Conservation (phyloP, 1,284 basidiomycete genomes). For the Psilocybe mexicana region DNA sequence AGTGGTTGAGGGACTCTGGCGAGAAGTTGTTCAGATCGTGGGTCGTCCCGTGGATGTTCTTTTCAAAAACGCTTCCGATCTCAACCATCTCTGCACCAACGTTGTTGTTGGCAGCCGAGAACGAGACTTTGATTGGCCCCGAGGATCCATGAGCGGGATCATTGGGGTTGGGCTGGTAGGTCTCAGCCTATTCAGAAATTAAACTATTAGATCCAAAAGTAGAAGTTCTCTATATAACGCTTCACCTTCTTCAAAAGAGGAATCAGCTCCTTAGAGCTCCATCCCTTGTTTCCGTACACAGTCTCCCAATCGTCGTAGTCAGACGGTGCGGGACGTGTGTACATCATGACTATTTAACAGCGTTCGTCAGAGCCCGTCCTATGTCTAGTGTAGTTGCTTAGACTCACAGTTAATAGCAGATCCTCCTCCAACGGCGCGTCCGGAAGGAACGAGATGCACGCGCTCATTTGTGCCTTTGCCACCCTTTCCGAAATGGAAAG, state of each 20-base stretch:
- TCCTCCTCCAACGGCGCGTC: slow-evolving; percentile 57
- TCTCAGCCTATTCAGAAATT: slow-evolving; percentile 42
- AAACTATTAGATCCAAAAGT: neutral
- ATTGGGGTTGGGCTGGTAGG: slow-evolving; percentile 37
- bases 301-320: slow-evolving; percentile 60
- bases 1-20: neutral
- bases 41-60: neutral
- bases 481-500: slow-evolving; percentile 40
- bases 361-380: neutral
- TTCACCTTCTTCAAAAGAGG: slow-evolving; percentile 52
- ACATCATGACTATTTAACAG: slow-evolving; percentile 44
- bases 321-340: slow-evolving; percentile 53
- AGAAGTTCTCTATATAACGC: neutral
- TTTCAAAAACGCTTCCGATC: neutral
- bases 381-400: slow-evolving; percentile 12
- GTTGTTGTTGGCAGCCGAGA: slow-evolving; percentile 29
- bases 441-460: slow-evolving; percentile 39
- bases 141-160: slow-evolving; percentile 47
- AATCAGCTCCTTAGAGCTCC: slow-evolving; percentile 51
- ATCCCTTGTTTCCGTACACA: slow-evolving; percentile 48
- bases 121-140: slow-evolving; percentile 53
- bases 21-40: neutral
- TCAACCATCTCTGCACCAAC: neutral
- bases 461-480: slow-evolving; percentile 47
- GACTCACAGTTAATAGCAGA: slow-evolving; percentile 55